These are phyloP conservation scores for Panicum hallii DNA, from an alignment of 202 grass and related monocot species.

Conservation along the genomic window DNA sequence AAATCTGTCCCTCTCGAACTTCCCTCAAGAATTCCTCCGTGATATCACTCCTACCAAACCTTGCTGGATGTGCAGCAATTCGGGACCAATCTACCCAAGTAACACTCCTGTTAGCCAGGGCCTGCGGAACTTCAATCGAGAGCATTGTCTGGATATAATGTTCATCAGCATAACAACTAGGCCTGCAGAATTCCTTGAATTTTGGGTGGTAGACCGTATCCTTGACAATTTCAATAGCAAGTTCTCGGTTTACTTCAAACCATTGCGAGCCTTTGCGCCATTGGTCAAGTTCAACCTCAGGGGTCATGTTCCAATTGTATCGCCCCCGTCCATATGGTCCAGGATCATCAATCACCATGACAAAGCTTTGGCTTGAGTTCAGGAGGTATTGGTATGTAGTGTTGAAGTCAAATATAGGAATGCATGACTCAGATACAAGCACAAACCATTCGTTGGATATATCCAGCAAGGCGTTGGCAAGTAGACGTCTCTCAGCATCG, in stretches of 20 bases:
- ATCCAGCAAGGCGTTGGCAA: conserved; percentile 88
- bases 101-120: conserved; percentile 81
- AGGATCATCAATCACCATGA: conserved; percentile 77
- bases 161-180: conserved; percentile 85
- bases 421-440: conserved; percentile 89
- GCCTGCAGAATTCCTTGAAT: conserved; percentile 86
- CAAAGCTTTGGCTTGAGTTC: conserved; percentile 75
- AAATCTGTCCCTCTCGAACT: conserved; percentile 59
- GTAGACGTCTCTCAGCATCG: conserved; percentile 87
- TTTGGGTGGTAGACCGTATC: conserved; percentile 83
- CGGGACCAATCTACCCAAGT: conserved; percentile 95
- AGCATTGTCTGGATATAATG: conserved; percentile 97
- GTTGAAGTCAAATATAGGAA: conserved; percentile 84
- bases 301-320: conserved; percentile 81
- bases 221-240: conserved; percentile 64
- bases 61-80: conserved; percentile 89
- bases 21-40: conserved; percentile 78
- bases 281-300: conserved; percentile 80
- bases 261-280: conserved; percentile 97
- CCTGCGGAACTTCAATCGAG: conserved; percentile 70
- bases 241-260: conserved; percentile 78
- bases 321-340: conserved; percentile 87
- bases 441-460: conserved; percentile 90
- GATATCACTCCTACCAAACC: conserved; percentile 78
- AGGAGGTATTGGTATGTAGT: conserved; percentile 80